Base-by-base conservation (phyloP, 1,284 basidiomycete genomes). In the Leccinum subrobustum region DNA sequence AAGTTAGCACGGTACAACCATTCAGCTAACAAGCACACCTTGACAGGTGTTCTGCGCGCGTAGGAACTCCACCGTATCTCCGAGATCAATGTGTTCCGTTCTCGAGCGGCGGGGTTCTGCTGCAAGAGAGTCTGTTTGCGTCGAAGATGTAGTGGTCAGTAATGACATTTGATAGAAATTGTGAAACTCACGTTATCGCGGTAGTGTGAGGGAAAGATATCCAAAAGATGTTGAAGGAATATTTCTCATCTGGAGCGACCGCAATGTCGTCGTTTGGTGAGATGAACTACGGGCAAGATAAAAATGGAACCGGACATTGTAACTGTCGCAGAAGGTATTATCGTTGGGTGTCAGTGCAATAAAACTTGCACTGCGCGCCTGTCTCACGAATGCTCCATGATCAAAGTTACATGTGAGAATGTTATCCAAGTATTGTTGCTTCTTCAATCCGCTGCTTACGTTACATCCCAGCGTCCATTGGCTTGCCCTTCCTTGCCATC, bases 81-180 rank as follows among this genome's bases (percentile, higher is more conserved):
- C 5, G n/a, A 42, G 39, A 42, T 18, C 6, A 74, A 70, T 31
- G 73, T 42, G 18, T 42, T 42, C 39, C 7, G 9, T 42, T 11
- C 9, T 11, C n/a, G 9, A 18, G 39, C 39, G 9, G 39, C 9
- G 3, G 39, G 39, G 39, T 6, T 42, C n/a, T 42, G 39, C 39
- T 42, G 3, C 75, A 54, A 62, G 67, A 33, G 33, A n/a, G 7
- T n/a, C 16, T 39, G 39, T 42, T 39, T 42, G 39, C 39, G 39
- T 42, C 8, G 4, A n/a, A 9, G 8, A 9, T 42, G 37, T 39
- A n/a, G 4, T 37, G 35, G 16, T 39, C 37, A 39, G 12, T 39
- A 39, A 39, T n/a, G 0, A 3, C 16, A n/a, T 39, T 7, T 39
- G 16, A n/a, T n/a, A 39, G 37, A 39, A n/a, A 4, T 9, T 39